Percentiles rank a stretch among this genome's conserved stretches.
phyloP scores from a whole-genome alignment of 306 rosid genomes.

The Inga laurina region DNA sequence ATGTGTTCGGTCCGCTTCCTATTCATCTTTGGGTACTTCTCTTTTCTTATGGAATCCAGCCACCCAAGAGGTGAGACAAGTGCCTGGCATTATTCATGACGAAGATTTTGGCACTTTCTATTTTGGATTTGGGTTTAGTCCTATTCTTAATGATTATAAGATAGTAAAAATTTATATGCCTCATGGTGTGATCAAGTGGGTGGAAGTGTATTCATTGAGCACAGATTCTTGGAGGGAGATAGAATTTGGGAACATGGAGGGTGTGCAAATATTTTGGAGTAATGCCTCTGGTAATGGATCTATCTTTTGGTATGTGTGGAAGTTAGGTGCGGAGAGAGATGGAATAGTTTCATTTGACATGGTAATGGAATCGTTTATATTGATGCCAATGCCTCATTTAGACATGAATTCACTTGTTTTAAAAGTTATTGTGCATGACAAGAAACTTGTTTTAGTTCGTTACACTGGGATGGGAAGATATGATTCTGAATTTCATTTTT shows the following conservation, averaged over 20 bases:
- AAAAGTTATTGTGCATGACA: not conserved
- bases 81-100: no score
- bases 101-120: not conserved
- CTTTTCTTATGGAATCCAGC: not conserved
- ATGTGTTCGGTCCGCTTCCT: not conserved
- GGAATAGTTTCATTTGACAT: not conserved
- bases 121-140: not conserved
- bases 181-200: not conserved
- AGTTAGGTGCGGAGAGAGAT: no score
- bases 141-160: not conserved
- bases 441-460: not conserved
- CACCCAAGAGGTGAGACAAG: no score
- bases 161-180: not conserved
- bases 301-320: no score
- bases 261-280: no score
- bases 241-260: not conserved
- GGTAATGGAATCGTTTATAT: not conserved
- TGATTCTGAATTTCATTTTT: no score
- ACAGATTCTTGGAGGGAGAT: not conserved
- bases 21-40: no score
- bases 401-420: no score
- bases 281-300: not conserved
- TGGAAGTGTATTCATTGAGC: not conserved
- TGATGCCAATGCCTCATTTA: not conserved
- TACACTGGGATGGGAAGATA: no score